Base-by-base conservation (phyloP, 2,329 filamentous ascomycete species). In the Talaromyces sp. region DNA sequence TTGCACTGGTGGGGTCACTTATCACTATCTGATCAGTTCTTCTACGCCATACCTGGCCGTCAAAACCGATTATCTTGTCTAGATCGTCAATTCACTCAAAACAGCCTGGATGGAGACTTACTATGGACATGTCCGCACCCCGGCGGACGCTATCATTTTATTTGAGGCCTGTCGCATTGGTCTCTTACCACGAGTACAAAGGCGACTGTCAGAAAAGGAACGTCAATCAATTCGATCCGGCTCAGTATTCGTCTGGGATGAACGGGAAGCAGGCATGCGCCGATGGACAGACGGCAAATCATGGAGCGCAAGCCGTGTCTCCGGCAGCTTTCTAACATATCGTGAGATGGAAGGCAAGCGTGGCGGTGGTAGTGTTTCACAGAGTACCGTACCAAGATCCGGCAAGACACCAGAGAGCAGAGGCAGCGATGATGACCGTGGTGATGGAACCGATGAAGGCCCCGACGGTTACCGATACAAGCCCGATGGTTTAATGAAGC, bases 221-320 rank as follows among this genome's bases (percentile, higher is more conserved):
- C 85, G 94, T 56, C 92, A 97, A 70, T 91, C 91, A 3, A 99
- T 99, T 72, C 88, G 91, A 68, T 96, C 93, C 1, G 94, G 94
- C 39, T 99, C 94, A 0, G 93, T 99, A 3, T 99, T 97, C 67
- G 94, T 99, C n/a, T 99, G 94, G 94, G 94, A 99, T 73, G 94
- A 99, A 79, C 82, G 93, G 64, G 94, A 99, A 78, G 94, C 94
- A 10, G 94, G 94, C 62, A 99, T 99, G 94, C 84, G 94, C 67
- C 82, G 94, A 73, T 99, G 94, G 94, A 99, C 94, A 0, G 94
- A 99, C 66, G 94, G 94, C 51, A 99, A 99, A 74, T 97, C 93
- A 32, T 99, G 94, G 94, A 97, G 93, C 69, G 94, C 94, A 30
- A 97, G 93, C 76, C 86, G 94, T 57, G 94, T 99, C 0, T 97